Conservation (phyloP, 768 basidiomycete genomes). For the Lyophyllum semitale region DNA sequence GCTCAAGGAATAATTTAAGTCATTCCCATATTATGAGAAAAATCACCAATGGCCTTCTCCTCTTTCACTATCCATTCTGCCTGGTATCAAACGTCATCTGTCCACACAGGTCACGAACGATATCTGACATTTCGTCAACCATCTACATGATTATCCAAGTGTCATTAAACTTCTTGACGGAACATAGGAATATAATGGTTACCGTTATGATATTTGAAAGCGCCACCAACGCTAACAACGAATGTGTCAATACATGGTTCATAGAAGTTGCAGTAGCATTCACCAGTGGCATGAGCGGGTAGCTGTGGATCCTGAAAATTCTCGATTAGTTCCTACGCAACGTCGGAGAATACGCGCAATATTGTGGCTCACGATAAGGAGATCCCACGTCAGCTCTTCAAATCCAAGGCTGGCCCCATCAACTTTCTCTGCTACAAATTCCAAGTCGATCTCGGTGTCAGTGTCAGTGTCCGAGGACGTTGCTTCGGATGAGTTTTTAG, state of each 20-base stretch:
- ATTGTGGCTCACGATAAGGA: conserved; percentile 33
- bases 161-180: neutral
- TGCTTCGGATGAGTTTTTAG: conserved; percentile 4
- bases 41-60: conserved; percentile 35
- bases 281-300: conserved; percentile 44
- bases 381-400: conserved; percentile 38
- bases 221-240: conserved; percentile 37
- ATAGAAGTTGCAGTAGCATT: neutral
- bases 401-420: conserved; percentile 45
- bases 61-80: conserved; percentile 37
- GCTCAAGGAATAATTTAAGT: neutral
- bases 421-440: conserved; percentile 31
- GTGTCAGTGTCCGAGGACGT: conserved; percentile 12
- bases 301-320: conserved; percentile 38
- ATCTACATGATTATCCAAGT: conserved; percentile 25
- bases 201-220: conserved; percentile 43
- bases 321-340: neutral
- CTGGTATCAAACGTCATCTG: conserved; percentile 41
- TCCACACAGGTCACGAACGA: conserved; percentile 42
- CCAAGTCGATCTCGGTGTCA: conserved; percentile 12
- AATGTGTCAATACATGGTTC: neutral
- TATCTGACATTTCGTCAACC: conserved; percentile 40
- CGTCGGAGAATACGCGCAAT: neutral
- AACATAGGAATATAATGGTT: conserved; percentile 10
- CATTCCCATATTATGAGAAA: conserved; percentile 12